phyloP scores from a whole-genome alignment of 176 grass and related monocot species.

The Oryza longistaminata region DNA sequence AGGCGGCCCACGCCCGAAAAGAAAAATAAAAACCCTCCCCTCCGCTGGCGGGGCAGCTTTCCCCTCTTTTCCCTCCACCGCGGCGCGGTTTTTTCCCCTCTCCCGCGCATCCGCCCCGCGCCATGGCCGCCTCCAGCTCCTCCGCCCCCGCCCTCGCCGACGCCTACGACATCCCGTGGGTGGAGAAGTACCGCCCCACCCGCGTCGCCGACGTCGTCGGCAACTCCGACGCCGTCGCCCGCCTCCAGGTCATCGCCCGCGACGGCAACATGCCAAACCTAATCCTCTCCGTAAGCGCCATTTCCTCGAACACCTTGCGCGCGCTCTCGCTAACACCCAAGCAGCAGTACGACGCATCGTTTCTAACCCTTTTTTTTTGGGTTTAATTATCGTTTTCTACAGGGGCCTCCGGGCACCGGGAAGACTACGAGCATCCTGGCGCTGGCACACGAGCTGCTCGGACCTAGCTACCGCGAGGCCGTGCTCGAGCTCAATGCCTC shows the following conservation, averaged over 20 bases:
- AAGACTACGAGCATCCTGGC: conserved; percentile 98
- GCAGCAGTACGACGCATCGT: background rate
- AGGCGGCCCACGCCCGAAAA: background rate
- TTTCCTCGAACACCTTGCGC: conserved; percentile 33
- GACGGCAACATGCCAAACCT: conserved; percentile 98
- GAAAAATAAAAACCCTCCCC: conserved; percentile 1
- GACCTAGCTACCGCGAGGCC: conserved; percentile 82
- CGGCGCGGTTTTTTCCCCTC: background rate
- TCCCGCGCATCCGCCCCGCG: background rate
- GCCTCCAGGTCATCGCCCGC: conserved; percentile 84
- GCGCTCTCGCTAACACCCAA: background rate
- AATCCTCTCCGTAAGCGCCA: conserved; percentile 82
- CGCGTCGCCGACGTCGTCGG: conserved; percentile 81
- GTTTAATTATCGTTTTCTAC: background rate
- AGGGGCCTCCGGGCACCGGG: conserved; percentile 94
- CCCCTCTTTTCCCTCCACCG: conserved; percentile 31
- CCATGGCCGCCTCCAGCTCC: conserved; percentile 58
- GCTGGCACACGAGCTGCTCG: conserved; percentile 84
- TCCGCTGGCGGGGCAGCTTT: background rate
- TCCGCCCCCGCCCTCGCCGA: conserved; percentile 25
- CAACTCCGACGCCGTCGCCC: conserved; percentile 81
- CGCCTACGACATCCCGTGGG: conserved; percentile 80
- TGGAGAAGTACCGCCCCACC: conserved; percentile 94
- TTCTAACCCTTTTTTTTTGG: background rate
- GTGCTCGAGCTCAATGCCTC: conserved; percentile 98